Evolutionary conservation across 1,139 yeast genomes (phyloP).

Genomic region (Geotrichum fermentans): DNA sequence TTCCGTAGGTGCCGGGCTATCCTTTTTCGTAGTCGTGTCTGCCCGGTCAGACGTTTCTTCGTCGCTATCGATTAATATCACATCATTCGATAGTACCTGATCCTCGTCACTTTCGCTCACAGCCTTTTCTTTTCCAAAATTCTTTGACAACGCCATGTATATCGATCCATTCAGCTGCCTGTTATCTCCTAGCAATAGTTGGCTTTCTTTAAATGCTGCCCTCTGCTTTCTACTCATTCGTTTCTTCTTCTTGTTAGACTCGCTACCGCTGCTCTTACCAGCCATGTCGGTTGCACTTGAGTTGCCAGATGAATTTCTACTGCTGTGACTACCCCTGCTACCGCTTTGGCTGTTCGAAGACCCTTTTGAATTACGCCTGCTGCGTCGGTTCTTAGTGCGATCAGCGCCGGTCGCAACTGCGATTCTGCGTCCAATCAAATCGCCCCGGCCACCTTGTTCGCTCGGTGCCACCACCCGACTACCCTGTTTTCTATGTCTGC

Average conservation of each 20-base stretch:
- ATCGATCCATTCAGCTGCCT: constrained; percentile 7
- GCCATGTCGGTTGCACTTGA: background rate
- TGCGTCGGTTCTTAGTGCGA: background rate
- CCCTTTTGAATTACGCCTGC: too few relatives aligned
- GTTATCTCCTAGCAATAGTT: background rate
- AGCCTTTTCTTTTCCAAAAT: background rate
- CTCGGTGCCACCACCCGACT: background rate
- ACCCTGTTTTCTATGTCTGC: too few relatives aligned
- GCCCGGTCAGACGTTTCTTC: constrained; percentile 1
- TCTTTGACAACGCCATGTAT: constrained; percentile 1
- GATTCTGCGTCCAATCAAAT: constrained; percentile 1
- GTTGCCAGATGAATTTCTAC: background rate
- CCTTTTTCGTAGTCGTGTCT: background rate
- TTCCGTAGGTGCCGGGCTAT: background rate
- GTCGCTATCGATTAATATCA: constrained; percentile 5
- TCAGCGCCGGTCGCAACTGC: constrained; percentile 4
- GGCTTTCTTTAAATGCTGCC: background rate
- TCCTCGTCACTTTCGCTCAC: constrained; percentile 1
- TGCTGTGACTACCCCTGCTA: background rate
- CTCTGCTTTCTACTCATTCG: background rate
- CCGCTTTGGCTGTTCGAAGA: background rate
- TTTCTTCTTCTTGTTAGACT: constrained; percentile 1
- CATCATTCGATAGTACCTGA: background rate
- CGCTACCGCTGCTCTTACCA: too few relatives aligned
- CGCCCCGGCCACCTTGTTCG: background rate